Evolutionary conservation across 768 basidiomycete genomes (phyloP), one percentile per base, ranked within the genome.

Genomic region (Sistotremastrum suecicum): DNA sequence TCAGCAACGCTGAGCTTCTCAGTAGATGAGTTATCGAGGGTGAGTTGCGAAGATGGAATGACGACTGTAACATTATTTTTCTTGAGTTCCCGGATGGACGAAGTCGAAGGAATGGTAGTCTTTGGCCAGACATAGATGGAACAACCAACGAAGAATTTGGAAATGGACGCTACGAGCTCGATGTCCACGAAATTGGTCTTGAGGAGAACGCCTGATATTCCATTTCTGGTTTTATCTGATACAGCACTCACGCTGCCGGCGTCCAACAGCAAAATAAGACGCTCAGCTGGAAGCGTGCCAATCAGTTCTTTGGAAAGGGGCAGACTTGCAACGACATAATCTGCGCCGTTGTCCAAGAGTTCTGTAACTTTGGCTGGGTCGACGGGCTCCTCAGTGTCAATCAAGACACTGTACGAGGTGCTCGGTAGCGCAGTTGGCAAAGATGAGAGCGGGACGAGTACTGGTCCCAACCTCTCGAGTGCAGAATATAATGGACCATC

Each of bases 121-220:
- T 75, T 65, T 30, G 58, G 56, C 11, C 81, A 66, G 43, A 89
- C 76, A 56, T 80, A 69, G 42, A 90, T 72, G 28, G 72, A 60
- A 12, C 71, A 75, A 36, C 70, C 73, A 37, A 69, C 54, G 60
- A 83, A 90, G 60, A 87, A 89, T 45, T 72, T 70, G 35, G 84
- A 75, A 46, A 91, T 68, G 3, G 87, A 84, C 10, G 78, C 69
- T 44, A 91, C 76, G 49, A 87, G 71, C 55, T 90, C 83, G 33
- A 79, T 58, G 59, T 87, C 83, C 44, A 83, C 68, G 3, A 76
- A 68, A 5, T 75, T 69, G 2, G 81, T 78, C 60, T 86, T 88
- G 57, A 89, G 74, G 38, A 90, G 67, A 4, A 90, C 80, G 43
- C 84, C 86, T 32, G 83, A 82, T 44, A 86, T 76, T 11, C 75